Evolutionary conservation across 768 basidiomycete species (phyloP), one percentile per base, ranked within the genome.

Genomic region (Candolleomyces efflorescens): DNA sequence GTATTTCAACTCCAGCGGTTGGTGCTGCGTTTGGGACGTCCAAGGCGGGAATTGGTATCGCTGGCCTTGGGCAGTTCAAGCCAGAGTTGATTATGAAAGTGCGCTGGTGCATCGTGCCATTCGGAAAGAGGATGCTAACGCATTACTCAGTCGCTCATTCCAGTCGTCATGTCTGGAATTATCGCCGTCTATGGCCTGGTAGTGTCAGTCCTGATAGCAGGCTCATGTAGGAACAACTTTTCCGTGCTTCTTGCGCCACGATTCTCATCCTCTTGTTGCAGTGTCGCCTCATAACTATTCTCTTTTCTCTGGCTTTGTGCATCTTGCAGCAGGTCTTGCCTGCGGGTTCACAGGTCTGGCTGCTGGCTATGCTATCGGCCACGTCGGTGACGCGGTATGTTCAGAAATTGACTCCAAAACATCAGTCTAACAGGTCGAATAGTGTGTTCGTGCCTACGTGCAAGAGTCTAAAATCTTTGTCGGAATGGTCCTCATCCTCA

Each of bases 1-100:
- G 61, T 23, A 59, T 23, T 20, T 27, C 56, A 43, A 18, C 53
- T 58, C 56, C 68, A 91, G 95, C 96, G 58, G 76, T 95, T 41
- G 97, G 96, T 60, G 96, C 97, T 61, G 95, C 97, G 2, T 92
- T 91, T 71, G 96, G 96, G 27, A 99, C 96, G 0, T 86, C 94
- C 24, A 99, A 99, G 73, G 83, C 96, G 38, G 97, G 97, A 15
- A 97, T 99, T 64, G 95, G 95, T 22, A 98, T 98, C 67, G 87
- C 97, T 56, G 96, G 97, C 24, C 76, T 98, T 58, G 95, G 94
- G 54, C 85, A 87, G 50, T 95, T 98, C 76, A 87, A 83, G 67
- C 97, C 97, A 61, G 97, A 99, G 68, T 81, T 98, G 64, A 92
- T 99, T 69, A 99, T 99, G 97, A 98, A 94, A 84, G 95, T 88